Evolutionary conservation across 306 rosid species (phyloP).

Genomic region (Vigna unguiculata): DNA sequence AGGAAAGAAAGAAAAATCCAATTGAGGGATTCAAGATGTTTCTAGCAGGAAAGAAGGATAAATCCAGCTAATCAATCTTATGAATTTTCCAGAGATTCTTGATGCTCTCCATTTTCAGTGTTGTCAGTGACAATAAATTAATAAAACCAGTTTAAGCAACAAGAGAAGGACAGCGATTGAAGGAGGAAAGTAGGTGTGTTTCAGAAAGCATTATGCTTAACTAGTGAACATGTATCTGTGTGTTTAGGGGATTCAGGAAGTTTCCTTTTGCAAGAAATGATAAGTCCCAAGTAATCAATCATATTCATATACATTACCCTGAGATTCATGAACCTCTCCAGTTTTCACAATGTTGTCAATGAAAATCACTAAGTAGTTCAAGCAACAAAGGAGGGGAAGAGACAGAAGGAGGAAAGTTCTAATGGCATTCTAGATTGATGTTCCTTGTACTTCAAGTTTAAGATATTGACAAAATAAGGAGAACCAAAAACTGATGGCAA

Average conservation of each 20-base stretch:
- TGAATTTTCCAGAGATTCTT: not conserved
- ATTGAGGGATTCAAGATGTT: conserved; percentile 10
- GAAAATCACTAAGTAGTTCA: conserved; percentile 1
- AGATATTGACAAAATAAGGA: not conserved
- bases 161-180: not conserved
- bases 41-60: conserved; percentile 2
- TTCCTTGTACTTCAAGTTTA: not conserved
- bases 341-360: conserved; percentile 21
- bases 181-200: not conserved
- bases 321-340: conserved; percentile 4
- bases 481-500: conserved; percentile 26
- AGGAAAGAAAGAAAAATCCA: too few species aligned
- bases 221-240: not conserved
- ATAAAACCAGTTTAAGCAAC: conserved; percentile 12
- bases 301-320: conserved; percentile 19
- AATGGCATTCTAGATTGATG: not conserved
- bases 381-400: not conserved
- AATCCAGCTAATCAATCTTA: not conserved
- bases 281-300: not conserved
- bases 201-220: conserved; percentile 15
- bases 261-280: conserved; percentile 19
- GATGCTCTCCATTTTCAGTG: conserved; percentile 21
- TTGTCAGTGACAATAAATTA: conserved; percentile 6
- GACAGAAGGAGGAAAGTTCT: not conserved
- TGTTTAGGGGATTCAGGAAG: not conserved